These are phyloP conservation scores for Roridomyces roridus DNA, from an alignment of 768 basidiomycete species.

Conservation along the genomic window DNA sequence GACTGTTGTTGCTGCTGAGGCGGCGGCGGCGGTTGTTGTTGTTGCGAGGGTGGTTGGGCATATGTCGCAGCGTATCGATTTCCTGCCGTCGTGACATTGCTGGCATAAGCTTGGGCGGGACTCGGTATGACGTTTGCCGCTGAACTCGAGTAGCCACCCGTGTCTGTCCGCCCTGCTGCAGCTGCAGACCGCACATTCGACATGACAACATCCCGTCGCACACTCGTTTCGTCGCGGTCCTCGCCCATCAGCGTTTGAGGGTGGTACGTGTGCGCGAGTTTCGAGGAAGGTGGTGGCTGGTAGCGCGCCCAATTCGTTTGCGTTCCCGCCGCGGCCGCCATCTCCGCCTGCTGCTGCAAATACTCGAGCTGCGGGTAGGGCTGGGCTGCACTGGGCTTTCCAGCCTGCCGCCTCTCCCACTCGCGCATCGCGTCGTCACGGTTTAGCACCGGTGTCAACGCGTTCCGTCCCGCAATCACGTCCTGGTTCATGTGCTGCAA, in stretches of 20 bases:
- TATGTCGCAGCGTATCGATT: constrained; percentile 69
- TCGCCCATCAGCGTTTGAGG: constrained; percentile 66
- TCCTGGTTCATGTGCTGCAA: constrained; percentile 90
- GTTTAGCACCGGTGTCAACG: constrained; percentile 91
- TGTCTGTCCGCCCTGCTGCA: constrained; percentile 44
- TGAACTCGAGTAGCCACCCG: constrained; percentile 9
- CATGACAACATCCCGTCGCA: constrained; percentile 78
- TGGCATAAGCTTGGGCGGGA: constrained; percentile 76
- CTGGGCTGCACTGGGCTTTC: constrained; percentile 71
- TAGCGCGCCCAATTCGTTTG: constrained; percentile 63
- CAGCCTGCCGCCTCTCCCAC: constrained; percentile 91
- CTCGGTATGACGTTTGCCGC: constrained; percentile 61
- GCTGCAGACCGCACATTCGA: constrained; percentile 77
- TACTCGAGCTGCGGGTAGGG: constrained; percentile 91
- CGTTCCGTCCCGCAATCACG: constrained; percentile 77
- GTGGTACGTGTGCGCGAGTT: constrained; percentile 70
- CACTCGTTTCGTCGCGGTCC: constrained; percentile 38
- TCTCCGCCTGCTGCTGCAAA: constrained; percentile 91
- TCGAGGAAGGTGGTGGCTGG: constrained; percentile 65
- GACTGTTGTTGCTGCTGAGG: constrained; percentile 45
- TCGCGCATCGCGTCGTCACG: constrained; percentile 94
- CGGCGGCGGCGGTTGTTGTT: constrained; percentile 32
- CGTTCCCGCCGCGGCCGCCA: constrained; percentile 69
- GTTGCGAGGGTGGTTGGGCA: constrained; percentile 40
- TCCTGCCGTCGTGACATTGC: constrained; percentile 55